Percentiles rank a stretch among this genome's conserved stretches.
phyloP scores from a whole-genome alignment of 2,329 filamentous ascomycete genomes.

The Diplodia seriata region DNA sequence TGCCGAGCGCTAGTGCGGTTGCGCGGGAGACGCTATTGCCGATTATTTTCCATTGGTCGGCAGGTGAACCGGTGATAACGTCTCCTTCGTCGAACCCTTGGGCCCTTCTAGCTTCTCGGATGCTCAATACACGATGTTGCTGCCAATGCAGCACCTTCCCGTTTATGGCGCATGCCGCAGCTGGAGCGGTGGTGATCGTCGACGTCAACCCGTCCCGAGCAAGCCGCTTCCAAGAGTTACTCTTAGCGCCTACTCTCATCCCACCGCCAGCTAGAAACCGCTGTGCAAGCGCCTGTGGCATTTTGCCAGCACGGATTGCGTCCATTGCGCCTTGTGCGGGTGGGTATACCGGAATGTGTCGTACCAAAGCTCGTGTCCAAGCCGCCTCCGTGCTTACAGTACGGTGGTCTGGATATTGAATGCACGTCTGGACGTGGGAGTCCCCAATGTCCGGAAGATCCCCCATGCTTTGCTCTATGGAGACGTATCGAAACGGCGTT shows the following conservation, averaged over 20 bases:
- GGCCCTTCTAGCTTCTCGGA: constrained; percentile 72
- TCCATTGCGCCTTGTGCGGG: constrained; percentile 38
- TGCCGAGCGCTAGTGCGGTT: constrained; percentile 70
- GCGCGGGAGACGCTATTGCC: constrained; percentile 79
- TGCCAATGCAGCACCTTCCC: constrained; percentile 70
- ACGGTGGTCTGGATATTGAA: constrained; percentile 73
- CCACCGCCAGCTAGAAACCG: neutral
- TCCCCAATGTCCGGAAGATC: constrained; percentile 71
- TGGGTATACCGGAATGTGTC: constrained; percentile 62
- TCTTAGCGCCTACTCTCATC: neutral
- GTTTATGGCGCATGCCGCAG: constrained; percentile 61
- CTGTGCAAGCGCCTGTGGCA: constrained; percentile 26
- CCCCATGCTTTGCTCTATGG: constrained; percentile 59
- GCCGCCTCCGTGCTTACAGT: neutral
- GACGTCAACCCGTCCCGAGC: constrained; percentile 61
- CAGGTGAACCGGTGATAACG: constrained; percentile 66
- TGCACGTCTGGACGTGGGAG: constrained; percentile 66
- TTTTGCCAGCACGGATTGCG: constrained; percentile 34
- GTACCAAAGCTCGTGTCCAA: neutral
- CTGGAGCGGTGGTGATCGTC: constrained; percentile 66
- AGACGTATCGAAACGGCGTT: constrained; percentile 67
- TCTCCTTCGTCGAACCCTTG: constrained; percentile 76
- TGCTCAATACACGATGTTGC: constrained; percentile 65
- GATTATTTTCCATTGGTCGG: constrained; percentile 68
- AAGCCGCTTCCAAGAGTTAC: constrained; percentile 58